These are phyloP conservation scores for Cercospora beticola DNA, from an alignment of 2,329 filamentous ascomycete species.

Conservation along the genomic window DNA sequence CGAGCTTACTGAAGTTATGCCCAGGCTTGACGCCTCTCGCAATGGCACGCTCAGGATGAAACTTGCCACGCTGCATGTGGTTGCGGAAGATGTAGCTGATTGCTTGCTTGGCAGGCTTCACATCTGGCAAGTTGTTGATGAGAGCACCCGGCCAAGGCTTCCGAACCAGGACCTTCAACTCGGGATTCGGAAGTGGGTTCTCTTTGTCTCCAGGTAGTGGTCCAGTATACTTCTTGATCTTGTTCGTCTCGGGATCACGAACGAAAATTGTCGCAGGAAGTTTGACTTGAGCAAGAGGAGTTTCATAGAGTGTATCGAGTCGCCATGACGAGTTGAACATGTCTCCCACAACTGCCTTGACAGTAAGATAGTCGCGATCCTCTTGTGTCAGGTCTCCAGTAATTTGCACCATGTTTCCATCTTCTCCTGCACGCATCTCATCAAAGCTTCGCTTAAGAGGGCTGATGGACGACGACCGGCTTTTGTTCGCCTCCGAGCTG, in stretches of 20 bases:
- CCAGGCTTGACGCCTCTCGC: constrained; percentile 64
- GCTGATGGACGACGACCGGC: constrained; percentile 22
- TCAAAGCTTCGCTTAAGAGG: constrained; percentile 40
- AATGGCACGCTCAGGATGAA: constrained; percentile 65
- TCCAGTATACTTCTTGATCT: constrained; percentile 68
- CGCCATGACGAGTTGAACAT: constrained; percentile 81
- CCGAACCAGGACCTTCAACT: constrained; percentile 70
- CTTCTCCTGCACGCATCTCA: constrained; percentile 37
- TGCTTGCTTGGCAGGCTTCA: constrained; percentile 64
- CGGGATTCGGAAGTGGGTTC: constrained; percentile 49
- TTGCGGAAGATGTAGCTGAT: constrained; percentile 85
- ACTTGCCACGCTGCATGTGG: constrained; percentile 75
- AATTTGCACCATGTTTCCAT: constrained; percentile 24
- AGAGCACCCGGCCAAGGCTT: constrained; percentile 75
- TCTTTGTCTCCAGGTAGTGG: constrained; percentile 57
- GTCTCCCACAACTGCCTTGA: constrained; percentile 64
- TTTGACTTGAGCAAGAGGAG: constrained; percentile 63
- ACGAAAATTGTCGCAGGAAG: constrained; percentile 71
- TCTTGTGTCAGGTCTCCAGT: constrained; percentile 48
- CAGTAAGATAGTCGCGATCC: constrained; percentile 40
- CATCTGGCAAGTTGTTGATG: constrained; percentile 65
- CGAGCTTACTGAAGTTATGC: constrained; percentile 59
- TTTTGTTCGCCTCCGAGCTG: constrained; percentile 2
- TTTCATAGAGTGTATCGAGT: constrained; percentile 67
- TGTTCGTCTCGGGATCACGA: constrained; percentile 59